Evolutionary conservation across 169 alveolate genomes (phyloP).

Genomic region (Plasmodium sp.): DNA sequence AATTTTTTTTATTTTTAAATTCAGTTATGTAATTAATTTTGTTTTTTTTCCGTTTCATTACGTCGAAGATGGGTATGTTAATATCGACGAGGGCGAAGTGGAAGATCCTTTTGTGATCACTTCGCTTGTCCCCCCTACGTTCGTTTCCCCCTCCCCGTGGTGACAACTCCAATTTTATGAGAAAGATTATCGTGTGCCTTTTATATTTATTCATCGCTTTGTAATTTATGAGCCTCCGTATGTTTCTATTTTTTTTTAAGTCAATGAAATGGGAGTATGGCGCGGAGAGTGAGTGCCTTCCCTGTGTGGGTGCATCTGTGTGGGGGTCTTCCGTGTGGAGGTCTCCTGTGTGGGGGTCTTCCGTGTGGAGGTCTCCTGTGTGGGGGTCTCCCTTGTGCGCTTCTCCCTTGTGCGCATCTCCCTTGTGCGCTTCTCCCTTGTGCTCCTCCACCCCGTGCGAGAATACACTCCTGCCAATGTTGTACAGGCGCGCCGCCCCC

Average conservation of each 20-base stretch:
- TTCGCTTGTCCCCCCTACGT: not conserved
- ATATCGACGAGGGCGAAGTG: conserved; percentile 66
- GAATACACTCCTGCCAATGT: conserved; percentile 23
- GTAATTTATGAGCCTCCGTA: conserved; percentile 14
- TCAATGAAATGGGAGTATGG: not conserved
- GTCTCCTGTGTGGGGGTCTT: too few relatives aligned
- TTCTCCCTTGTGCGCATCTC: too few relatives aligned
- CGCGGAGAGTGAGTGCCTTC: not conserved
- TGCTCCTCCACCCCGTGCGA: not conserved
- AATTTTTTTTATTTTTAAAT: conserved; percentile 42
- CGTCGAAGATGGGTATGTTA: conserved; percentile 43
- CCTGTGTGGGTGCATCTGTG: not conserved
- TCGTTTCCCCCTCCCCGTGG: not conserved
- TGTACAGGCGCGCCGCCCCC: not conserved
- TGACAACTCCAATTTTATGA: conserved; percentile 31
- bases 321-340: not conserved
- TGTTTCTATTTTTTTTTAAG: conserved; percentile 30
- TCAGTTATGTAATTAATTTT: conserved; percentile 24
- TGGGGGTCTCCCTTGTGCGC: not conserved
- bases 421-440: too few relatives aligned
- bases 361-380: not conserved
- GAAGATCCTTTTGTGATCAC: conserved; percentile 7
- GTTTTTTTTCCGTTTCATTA: conserved; percentile 31
- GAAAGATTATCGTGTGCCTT: conserved; percentile 39
- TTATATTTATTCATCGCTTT: conserved; percentile 44